Conservation (phyloP, 768 basidiomycete species). For the Lentinula detonsa region DNA sequence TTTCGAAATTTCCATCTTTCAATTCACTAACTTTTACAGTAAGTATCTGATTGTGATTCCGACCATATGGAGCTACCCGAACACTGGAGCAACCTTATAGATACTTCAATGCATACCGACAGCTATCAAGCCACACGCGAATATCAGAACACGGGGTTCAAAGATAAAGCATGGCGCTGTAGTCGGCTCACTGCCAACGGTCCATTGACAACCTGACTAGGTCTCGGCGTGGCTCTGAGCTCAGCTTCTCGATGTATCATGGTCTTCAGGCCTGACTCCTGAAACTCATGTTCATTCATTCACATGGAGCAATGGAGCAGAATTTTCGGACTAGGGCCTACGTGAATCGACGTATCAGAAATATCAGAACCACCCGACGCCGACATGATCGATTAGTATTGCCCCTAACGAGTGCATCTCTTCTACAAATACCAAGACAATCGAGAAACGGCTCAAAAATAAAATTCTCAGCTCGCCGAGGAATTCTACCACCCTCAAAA, state of each 20-base stretch:
- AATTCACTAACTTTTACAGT: too few species aligned
- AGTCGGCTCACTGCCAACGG: not conserved
- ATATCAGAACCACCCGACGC: not conserved
- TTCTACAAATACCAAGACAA: too few species aligned
- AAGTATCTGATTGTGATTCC: not conserved
- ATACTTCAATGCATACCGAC: not conserved
- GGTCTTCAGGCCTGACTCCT: too few species aligned
- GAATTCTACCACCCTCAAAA: too few species aligned
- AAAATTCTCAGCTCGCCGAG: too few species aligned
- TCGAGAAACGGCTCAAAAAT: too few species aligned
- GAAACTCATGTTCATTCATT: not conserved
- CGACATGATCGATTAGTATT: too few species aligned
- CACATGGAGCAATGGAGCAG: not conserved
- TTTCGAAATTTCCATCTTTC: too few species aligned
- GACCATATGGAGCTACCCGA: not conserved
- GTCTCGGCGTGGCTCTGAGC: not conserved
- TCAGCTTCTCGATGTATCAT: not conserved
- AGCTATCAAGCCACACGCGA: not conserved
- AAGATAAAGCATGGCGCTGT: not conserved
- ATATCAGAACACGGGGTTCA: not conserved
- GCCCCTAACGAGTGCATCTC: too few species aligned
- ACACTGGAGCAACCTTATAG: not conserved
- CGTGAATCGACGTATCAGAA: not conserved
- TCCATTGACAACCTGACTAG: not conserved
- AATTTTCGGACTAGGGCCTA: not conserved